These are phyloP conservation scores for Mesembryanthemum crystallinum DNA, from an alignment of 148 eudicot genomes.

Conservation along the genomic window DNA sequence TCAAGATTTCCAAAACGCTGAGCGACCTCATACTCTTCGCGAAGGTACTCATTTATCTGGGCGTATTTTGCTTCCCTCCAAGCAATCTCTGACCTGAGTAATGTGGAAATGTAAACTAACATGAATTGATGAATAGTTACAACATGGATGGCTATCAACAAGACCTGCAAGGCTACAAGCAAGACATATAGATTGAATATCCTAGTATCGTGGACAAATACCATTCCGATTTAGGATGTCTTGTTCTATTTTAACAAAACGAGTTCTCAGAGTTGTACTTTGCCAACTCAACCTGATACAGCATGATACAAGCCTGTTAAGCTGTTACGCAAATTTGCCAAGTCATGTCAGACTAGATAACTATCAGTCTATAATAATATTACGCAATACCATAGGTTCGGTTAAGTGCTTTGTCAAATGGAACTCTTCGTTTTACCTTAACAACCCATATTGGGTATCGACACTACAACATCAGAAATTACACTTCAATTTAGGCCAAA, in stretches of 20 bases:
- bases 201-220: background rate
- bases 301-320: too few species aligned
- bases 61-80: constrained; percentile 96
- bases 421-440: too few species aligned
- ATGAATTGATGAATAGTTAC: background rate
- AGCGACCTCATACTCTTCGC: constrained; percentile 88
- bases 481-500: too few species aligned
- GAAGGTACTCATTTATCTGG: constrained; percentile 72
- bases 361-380: too few species aligned
- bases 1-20: constrained; percentile 92
- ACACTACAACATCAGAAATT: too few species aligned
- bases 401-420: too few species aligned
- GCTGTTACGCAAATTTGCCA: too few species aligned
- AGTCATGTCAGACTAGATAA: too few species aligned
- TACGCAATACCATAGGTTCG: too few species aligned
- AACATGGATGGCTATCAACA: constrained; percentile 7
- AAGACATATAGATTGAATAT: background rate
- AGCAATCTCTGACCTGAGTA: constrained; percentile 92
- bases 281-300: too few species aligned
- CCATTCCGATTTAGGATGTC: background rate
- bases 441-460: too few species aligned
- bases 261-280: background rate
- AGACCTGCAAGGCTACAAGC: too few species aligned
- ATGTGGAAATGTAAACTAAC: background rate
- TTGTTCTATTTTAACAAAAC: background rate